phyloP scores from a whole-genome alignment of 306 rosid genomes.

The Pterocarpus macrocarpus region DNA sequence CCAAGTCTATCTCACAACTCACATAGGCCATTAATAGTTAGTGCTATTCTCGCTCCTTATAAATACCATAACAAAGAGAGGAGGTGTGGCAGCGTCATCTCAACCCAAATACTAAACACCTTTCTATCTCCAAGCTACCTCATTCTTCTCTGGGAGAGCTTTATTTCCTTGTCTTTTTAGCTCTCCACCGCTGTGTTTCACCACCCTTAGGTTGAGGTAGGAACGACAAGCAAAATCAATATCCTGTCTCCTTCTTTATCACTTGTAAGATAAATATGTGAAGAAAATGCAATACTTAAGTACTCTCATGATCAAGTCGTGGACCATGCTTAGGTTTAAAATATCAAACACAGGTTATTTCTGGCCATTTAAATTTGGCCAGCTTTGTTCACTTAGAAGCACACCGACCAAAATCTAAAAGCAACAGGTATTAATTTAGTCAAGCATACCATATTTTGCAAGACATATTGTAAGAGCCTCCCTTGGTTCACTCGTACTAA shows the following conservation, averaged over 20 bases:
- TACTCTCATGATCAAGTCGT: constrained; percentile 11
- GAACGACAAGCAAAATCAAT: not conserved
- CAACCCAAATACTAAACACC: too few species aligned
- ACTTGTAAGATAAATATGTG: not conserved
- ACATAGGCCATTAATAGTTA: too few species aligned
- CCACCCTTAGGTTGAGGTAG: too few species aligned
- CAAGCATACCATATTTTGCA: constrained; percentile 42
- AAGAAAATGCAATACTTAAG: constrained; percentile 8
- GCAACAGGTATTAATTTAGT: constrained; percentile 1
- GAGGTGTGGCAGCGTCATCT: too few species aligned
- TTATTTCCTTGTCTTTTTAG: too few species aligned
- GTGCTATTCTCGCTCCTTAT: too few species aligned
- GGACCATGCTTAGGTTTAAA: constrained; percentile 13
- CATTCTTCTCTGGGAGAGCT: too few species aligned
- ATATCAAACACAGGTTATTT: constrained; percentile 36
- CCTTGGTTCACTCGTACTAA: constrained; percentile 42
- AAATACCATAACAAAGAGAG: too few species aligned
- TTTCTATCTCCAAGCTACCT: too few species aligned
- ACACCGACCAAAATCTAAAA: constrained; percentile 1
- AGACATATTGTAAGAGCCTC: constrained; percentile 28
- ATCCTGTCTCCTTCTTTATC: constrained; percentile 31
- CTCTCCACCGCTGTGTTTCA: too few species aligned
- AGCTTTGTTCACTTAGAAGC: constrained; percentile 5
- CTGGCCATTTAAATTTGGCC: not conserved
- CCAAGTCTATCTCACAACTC: too few species aligned